Evolutionary conservation across 257 asterid genomes (phyloP), one percentile per base, ranked within the genome.

Genomic region (Cruciata laevipes): DNA sequence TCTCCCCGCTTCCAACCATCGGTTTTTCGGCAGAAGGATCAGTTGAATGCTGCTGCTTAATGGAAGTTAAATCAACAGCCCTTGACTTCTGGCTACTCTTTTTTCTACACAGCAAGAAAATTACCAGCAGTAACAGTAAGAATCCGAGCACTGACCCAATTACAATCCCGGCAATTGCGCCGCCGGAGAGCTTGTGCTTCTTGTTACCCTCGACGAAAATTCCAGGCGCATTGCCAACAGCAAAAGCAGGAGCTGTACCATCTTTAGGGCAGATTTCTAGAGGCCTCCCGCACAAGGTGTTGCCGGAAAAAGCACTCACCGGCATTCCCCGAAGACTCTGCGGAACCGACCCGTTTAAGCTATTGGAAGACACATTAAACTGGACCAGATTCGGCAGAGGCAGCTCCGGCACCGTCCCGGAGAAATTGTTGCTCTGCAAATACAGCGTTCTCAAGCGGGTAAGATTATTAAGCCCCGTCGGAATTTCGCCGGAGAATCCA

Each of bases 271-370:
- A 70, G 33, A 27, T 7, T 31, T 33, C 82, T 31, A 88, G 84
- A n/a, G 96, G 97, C 73, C 76, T 84, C 60, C 97, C 96, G 31
- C 97, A 91, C 4, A 91, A 79, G 1, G 72, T 69, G 76, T 88
- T 91, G 1, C 93, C 93, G 12, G 83, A 68, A 66, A 91, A 91
- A 12, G 95, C 79, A 16, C 58, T 73, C 38, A 24, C 74, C 0
- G 85, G 77, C 73, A 68, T 77, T 32, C 69, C 74, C 74, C 30
- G 71, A 0, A 88, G 90, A 65, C 89, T 83, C 68, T 71, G 77
- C 6, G 94, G 96, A 16, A 87, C 79, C 2, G 91, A 83, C 25
- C 96, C 96, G 18, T 84, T 89, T 55, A 91, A 67, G 55, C 64
- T 72, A 25, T 91, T 91, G 16, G 73, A 89, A 31, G 90, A 84